A percentile compares a stretch with the other conserved stretches of the same genome.
Evolutionary conservation across 441 rosid genomes (phyloP).

Genomic region (Croton laevigatus): DNA sequence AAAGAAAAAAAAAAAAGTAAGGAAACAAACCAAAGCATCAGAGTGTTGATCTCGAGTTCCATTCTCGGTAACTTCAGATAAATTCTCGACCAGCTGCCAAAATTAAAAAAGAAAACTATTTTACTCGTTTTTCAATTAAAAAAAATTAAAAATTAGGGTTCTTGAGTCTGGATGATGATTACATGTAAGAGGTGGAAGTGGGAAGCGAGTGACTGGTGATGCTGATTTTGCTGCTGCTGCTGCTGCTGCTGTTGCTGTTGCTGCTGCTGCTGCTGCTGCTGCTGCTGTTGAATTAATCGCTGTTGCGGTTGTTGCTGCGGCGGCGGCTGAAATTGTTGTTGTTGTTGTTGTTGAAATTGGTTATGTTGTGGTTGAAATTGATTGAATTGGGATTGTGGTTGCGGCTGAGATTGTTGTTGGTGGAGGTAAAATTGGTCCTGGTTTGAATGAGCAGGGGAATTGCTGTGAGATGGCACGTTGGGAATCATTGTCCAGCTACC

Average conservation of each 20-base stretch:
- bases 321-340: constrained; percentile 25
- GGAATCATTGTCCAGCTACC: constrained; percentile 76
- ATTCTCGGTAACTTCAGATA: constrained; percentile 62
- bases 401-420: constrained; percentile 36
- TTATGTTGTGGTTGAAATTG: constrained; percentile 31
- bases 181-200: constrained; percentile 80
- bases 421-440: constrained; percentile 58
- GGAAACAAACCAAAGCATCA: constrained; percentile 64
- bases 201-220: constrained; percentile 86
- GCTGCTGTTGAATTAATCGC: constrained; percentile 22
- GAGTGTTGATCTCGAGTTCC: constrained; percentile 81
- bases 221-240: constrained; percentile 43
- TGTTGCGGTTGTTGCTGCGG: constrained; percentile 20
- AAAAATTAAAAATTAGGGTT: neutral
- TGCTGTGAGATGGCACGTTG: constrained; percentile 45
- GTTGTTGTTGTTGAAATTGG: constrained; percentile 24
- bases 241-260: constrained; percentile 29
- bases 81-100: constrained; percentile 65
- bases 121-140: neutral
- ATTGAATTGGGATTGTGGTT: constrained; percentile 35
- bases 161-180: neutral
- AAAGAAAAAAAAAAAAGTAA: neutral
- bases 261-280: constrained; percentile 38
- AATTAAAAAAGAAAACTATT: no score
- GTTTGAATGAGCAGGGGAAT: constrained; percentile 60